A percentile compares a stretch with the other conserved stretches of the same genome.
Conservation (phyloP, 2,329 filamentous ascomycete genomes). For the Penicillium crustosum region DNA sequence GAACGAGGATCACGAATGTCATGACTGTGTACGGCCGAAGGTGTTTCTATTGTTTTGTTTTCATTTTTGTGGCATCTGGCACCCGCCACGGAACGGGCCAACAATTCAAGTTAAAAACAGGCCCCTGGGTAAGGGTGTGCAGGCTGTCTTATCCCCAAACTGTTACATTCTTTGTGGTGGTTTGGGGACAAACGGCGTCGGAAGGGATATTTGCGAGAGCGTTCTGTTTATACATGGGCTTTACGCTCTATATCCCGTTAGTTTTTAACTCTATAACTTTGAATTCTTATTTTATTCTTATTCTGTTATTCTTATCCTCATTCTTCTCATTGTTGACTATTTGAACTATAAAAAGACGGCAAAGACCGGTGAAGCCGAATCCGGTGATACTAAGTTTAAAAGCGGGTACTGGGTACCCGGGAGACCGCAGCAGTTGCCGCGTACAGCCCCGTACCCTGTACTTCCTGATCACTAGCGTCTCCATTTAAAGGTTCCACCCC, state of each 20-base stretch:
- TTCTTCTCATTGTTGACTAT: background rate
- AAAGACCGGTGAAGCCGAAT: conserved; percentile 4
- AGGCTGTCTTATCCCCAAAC: conserved; percentile 3
- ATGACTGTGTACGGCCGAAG: conserved; percentile 42
- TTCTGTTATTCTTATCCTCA: background rate
- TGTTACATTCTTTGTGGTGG: conserved; percentile 18
- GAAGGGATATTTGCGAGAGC: conserved; percentile 12
- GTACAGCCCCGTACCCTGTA: conserved; percentile 12
- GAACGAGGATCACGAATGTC: conserved; percentile 44
- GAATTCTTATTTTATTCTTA: background rate
- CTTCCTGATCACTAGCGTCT: conserved; percentile 8
- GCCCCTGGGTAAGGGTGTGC: conserved; percentile 3
- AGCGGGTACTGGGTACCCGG: conserved; percentile 12
- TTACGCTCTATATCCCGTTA: background rate
- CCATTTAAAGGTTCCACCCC: conserved; percentile 23
- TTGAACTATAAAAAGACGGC: background rate
- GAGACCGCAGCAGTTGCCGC: conserved; percentile 1
- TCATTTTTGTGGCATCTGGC: conserved; percentile 15
- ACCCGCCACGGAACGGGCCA: conserved; percentile 3
- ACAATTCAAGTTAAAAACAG: conserved; percentile 4
- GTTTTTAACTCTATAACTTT: background rate
- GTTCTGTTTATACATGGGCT: conserved; percentile 22
- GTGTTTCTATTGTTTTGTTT: conserved; percentile 22
- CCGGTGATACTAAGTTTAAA: conserved; percentile 8
- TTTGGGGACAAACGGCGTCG: conserved; percentile 14